phyloP scores from a whole-genome alignment of 2,329 filamentous ascomycete genomes.

The Pseudocercospora musae region DNA sequence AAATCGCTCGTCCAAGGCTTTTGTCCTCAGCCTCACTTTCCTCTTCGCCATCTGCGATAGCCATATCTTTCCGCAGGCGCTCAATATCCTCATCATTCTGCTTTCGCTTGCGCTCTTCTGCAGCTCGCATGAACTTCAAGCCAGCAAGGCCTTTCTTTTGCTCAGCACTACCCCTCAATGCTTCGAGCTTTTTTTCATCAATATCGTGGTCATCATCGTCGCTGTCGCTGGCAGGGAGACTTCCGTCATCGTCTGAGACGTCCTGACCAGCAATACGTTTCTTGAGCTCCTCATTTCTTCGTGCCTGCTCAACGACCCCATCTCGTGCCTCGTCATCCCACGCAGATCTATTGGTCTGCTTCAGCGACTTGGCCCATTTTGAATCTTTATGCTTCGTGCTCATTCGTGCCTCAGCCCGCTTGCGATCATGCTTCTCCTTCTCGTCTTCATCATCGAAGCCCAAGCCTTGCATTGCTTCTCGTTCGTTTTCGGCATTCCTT shows the following conservation, averaged over 20 bases:
- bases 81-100: conserved; percentile 69
- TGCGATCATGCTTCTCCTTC: conserved; percentile 64
- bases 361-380: conserved; percentile 86
- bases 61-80: conserved; percentile 64
- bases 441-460: conserved; percentile 61
- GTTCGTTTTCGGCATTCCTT: conserved; percentile 55
- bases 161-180: conserved; percentile 38
- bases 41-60: conserved; percentile 61
- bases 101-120: conserved; percentile 72
- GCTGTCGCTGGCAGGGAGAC: conserved; percentile 51
- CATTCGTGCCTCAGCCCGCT: conserved; percentile 79
- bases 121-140: conserved; percentile 94
- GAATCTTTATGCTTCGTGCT: conserved; percentile 81
- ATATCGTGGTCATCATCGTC: conserved; percentile 62
- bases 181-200: conserved; percentile 39
- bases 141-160: conserved; percentile 63
- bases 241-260: conserved; percentile 49
- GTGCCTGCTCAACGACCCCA: conserved; percentile 75
- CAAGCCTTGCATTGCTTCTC: conserved; percentile 54
- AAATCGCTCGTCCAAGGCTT: conserved; percentile 67
- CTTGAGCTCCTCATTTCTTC: conserved; percentile 76
- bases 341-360: conserved; percentile 71
- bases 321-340: conserved; percentile 86
- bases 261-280: conserved; percentile 72
- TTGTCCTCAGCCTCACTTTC: conserved; percentile 49